Base-by-base conservation (phyloP, 805 yeast species). In the Starmera caribaea region DNA sequence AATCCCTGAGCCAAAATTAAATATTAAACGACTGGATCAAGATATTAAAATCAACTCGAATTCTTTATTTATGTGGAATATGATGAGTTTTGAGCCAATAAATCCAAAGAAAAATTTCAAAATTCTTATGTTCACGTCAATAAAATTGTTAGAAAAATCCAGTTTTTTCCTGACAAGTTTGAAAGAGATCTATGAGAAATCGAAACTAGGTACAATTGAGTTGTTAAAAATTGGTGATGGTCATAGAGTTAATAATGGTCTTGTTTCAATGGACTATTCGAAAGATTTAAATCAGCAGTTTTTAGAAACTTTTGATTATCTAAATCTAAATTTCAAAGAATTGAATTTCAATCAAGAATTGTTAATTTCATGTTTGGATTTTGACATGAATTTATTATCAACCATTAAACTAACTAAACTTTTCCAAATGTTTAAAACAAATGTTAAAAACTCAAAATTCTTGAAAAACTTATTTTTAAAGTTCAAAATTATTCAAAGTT, bases 21-120 rank as follows among this genome's bases (percentile, higher is more conserved):
- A 53, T 32, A 58, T 65, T 4, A 60, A 54, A 41, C 46, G 71
- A 16, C 39, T 59, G 38, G 62, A 66, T 36, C 63, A 68, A 37
- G 63, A 54, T 26, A 60, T 66, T 41, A 70, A 64, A 29, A 63
- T 71, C 33, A 76, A 69, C 53, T 68, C 68, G 48, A 62, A 68
- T 28, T 76, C 73, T 36, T 55, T 71, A 14, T 56, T 59, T 42
- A 72, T 71, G 49, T 80, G 81, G 88, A 76, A 65, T 48, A 59
- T 68, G 34, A 52, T 83, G 48, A 72, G 74, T 42, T 65, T 82
- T 37, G 68, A 70, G 34, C 85, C 90, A 0, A 48, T 71, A 8
- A 54, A 57, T 17, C 70, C 68, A 1, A 56, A 61, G 2, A 79
- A 81, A 44, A 62, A 72, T 42, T 71, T 79, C 42, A 73, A 71